phyloP scores from a whole-genome alignment of 192 early-diverging fungal species.

The Phlyctochytrium bullatum region DNA sequence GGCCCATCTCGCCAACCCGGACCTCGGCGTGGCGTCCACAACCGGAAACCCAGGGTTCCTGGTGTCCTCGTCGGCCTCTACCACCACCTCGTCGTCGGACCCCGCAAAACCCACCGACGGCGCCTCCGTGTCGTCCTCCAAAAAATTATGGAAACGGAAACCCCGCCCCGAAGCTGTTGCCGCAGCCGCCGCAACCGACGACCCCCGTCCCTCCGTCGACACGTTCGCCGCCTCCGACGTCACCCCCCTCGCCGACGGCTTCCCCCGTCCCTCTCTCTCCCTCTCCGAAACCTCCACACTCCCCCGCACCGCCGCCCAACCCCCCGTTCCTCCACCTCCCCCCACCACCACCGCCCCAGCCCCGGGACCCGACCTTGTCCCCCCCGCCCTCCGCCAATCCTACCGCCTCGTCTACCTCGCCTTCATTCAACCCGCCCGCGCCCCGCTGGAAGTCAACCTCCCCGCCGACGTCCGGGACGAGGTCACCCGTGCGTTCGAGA shows the following conservation, averaged over 20 bases:
- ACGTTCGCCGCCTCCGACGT: background rate
- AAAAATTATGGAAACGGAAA: background rate
- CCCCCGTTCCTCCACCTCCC: background rate
- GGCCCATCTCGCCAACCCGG: background rate
- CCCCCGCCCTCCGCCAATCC: background rate
- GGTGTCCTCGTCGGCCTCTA: background rate
- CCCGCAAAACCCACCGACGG: background rate
- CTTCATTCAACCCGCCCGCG: background rate
- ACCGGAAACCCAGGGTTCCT: background rate
- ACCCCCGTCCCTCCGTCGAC: too few species aligned
- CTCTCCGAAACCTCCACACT: background rate
- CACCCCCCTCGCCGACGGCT: background rate
- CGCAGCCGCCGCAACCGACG: background rate
- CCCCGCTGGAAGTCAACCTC: constrained; percentile 1
- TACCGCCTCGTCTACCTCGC: background rate
- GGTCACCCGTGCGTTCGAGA: background rate
- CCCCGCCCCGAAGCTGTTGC: background rate
- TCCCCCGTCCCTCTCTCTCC: too few species aligned
- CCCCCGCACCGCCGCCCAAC: background rate
- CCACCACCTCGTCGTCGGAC: background rate
- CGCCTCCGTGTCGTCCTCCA: background rate
- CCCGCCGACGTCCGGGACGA: background rate
- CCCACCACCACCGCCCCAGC: background rate
- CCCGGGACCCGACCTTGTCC: background rate
- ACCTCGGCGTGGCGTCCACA: background rate